phyloP scores from a whole-genome alignment of 1,284 basidiomycete genomes.

The Inonotus hispidus region DNA sequence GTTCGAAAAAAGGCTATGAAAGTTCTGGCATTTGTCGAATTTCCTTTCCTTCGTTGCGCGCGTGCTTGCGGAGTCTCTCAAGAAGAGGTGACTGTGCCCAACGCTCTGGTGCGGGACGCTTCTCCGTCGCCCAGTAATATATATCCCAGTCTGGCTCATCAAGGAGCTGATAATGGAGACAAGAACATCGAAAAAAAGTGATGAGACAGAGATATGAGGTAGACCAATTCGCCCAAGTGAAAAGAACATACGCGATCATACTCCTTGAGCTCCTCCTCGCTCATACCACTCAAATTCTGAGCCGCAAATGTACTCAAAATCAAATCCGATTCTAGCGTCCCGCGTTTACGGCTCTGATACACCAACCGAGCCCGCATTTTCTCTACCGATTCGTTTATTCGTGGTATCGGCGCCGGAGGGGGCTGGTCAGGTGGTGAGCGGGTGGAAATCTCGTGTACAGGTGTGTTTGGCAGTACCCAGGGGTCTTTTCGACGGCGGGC shows the following conservation, averaged over 20 bases:
- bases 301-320: slow-evolving; percentile 90
- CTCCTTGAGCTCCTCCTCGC: slow-evolving; percentile 71
- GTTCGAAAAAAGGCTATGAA: neutral
- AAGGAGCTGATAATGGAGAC: slow-evolving; percentile 55
- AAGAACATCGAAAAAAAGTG: slow-evolving; percentile 16
- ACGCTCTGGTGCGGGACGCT: slow-evolving; percentile 71
- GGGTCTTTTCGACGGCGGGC: slow-evolving; percentile 40
- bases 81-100: slow-evolving; percentile 74
- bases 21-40: slow-evolving; percentile 87
- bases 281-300: slow-evolving; percentile 68
- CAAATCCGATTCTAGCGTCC: slow-evolving; percentile 92
- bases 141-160: slow-evolving; percentile 99
- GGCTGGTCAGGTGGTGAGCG: slow-evolving; percentile 40
- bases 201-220: neutral
- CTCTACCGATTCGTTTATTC: slow-evolving; percentile 60
- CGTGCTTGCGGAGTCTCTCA: slow-evolving; percentile 73
- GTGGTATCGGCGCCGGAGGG: slow-evolving; percentile 49
- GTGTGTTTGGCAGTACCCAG: slow-evolving; percentile 70
- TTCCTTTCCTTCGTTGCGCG: slow-evolving; percentile 89
- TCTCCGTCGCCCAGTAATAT: slow-evolving; percentile 90
- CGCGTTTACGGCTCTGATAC: slow-evolving; percentile 93
- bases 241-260: slow-evolving; percentile 77
- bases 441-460: slow-evolving; percentile 60
- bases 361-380: slow-evolving; percentile 80
- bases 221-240: too few relatives aligned